A percentile compares a stretch with the other conserved stretches of the same genome.
These are phyloP conservation scores for Curvularia sp. DNA, from an alignment of 2,329 filamentous ascomycete species.

Conservation along the genomic window DNA sequence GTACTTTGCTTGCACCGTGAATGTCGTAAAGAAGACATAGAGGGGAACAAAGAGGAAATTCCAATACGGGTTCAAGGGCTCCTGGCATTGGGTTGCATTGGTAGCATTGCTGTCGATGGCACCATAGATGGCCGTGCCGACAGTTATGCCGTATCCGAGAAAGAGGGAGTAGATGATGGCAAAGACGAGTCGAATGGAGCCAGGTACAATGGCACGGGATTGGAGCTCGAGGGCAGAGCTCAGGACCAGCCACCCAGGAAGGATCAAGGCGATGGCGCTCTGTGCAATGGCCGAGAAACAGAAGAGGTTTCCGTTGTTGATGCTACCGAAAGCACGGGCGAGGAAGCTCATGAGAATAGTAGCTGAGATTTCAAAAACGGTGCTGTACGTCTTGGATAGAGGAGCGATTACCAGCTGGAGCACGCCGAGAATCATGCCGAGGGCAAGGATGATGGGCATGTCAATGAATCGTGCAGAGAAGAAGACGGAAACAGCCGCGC, in stretches of 20 bases:
- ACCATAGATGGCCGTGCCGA: conserved; percentile 58
- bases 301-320: conserved; percentile 52
- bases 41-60: conserved; percentile 79
- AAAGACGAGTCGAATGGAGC: conserved; percentile 59
- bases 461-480: conserved; percentile 80
- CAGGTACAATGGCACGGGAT: conserved; percentile 56
- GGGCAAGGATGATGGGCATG: conserved; percentile 75
- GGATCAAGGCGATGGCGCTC: conserved; percentile 58
- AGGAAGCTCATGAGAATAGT: conserved; percentile 58
- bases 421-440: conserved; percentile 76
- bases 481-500: conserved; percentile 77
- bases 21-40: conserved; percentile 70
- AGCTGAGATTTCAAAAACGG: conserved; percentile 58
- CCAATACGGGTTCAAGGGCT: conserved; percentile 59
- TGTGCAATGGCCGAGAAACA: conserved; percentile 60
- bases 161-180: conserved; percentile 61
- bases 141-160: conserved; percentile 59
- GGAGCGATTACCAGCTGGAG: conserved; percentile 78
- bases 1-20: conserved; percentile 83
- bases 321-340: conserved; percentile 58
- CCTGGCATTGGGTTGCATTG: conserved; percentile 51
- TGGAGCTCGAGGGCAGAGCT: conserved; percentile 58
- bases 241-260: conserved; percentile 58
- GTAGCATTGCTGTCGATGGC: conserved; percentile 56
- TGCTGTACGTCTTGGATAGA: conserved; percentile 70